Base-by-base conservation (phyloP, 495 filamentous ascomycete species). In the Hyaloscypha bicolor region DNA sequence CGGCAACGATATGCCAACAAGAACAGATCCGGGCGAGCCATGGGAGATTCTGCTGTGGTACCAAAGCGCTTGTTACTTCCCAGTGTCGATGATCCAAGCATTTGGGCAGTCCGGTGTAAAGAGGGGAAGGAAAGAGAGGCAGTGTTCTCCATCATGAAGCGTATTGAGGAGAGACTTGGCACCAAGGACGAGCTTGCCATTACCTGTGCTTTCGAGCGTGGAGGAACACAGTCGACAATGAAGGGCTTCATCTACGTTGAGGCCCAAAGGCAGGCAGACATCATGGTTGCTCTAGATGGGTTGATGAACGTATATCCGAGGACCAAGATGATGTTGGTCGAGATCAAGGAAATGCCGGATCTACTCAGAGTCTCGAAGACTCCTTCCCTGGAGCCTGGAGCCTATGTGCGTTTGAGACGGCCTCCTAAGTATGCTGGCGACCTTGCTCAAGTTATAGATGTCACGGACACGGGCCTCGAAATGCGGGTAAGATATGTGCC, bases 311-410 rank as follows among this genome's bases (percentile, higher is more conserved):
- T 92, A 32, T 99, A 97, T 74, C 90, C 92, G 21, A 83, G 91
- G 56, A 88, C 87, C 31, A 95, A 93, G 76, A 86, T 93, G 76
- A 84, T 92, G 42, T 78, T 97, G 39, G 91, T 98, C 53, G 92
- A 94, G n/a, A 92, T 98, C 71, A 94, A 94, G 76, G 96, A 99
- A 77, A 96, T 97, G 90, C 94, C 96, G 0, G 95, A 97, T 77
- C 87, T 99, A 9, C 79, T 99, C n/a, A 87, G 92, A 31, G 92
- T 94, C 33, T 86, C 85, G 33, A 97, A 96, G 79, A 93, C 88
- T 0, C 90, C 93, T 60, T 88, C 89, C n/a, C 81, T 99, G 33
- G 84, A 92, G 63, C 91, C 91, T 35, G 94, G 94, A 66, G 90
- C 89, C 39, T 99, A 94, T 87, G 94, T 98, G 56, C 92, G 96